Evolutionary conservation across 2,329 filamentous ascomycete species (phyloP).

Genomic region (Penicillium polonicum): DNA sequence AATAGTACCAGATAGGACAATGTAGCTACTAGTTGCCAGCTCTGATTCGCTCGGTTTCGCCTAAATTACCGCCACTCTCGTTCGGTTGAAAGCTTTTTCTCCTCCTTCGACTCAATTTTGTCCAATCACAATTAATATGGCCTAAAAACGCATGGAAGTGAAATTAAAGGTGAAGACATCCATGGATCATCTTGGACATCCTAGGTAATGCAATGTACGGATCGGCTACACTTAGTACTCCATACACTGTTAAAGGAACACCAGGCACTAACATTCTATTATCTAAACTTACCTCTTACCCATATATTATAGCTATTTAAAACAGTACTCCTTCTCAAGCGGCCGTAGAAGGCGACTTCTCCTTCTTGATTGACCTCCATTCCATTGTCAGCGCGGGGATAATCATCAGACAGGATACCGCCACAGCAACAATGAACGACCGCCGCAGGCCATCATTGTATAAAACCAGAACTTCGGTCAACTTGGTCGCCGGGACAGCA

Average conservation of each 20-base stretch:
- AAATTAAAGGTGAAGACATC: background rate
- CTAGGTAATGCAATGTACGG: background rate
- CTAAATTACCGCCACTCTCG: background rate
- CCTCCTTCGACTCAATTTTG: background rate
- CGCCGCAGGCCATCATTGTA: conserved; percentile 17
- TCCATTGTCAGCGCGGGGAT: conserved; percentile 15
- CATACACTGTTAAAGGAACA: too few species aligned
- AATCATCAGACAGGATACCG: conserved; percentile 13
- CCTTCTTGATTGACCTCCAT: conserved; percentile 16
- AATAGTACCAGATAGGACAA: background rate
- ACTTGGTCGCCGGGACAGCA: conserved; percentile 13
- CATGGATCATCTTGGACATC: background rate
- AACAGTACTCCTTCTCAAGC: background rate
- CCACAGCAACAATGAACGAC: conserved; percentile 19
- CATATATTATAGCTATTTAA: background rate
- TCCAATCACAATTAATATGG: background rate
- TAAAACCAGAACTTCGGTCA: conserved; percentile 12
- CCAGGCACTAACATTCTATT: background rate
- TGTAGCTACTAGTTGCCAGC: background rate
- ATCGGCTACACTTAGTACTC: background rate
- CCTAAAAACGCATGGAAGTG: background rate
- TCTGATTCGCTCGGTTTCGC: background rate
- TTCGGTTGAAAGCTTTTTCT: background rate
- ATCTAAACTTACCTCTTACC: background rate
- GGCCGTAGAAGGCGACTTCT: background rate